Conservation (phyloP, 495 filamentous ascomycete species). For the Bacidia rubella region DNA sequence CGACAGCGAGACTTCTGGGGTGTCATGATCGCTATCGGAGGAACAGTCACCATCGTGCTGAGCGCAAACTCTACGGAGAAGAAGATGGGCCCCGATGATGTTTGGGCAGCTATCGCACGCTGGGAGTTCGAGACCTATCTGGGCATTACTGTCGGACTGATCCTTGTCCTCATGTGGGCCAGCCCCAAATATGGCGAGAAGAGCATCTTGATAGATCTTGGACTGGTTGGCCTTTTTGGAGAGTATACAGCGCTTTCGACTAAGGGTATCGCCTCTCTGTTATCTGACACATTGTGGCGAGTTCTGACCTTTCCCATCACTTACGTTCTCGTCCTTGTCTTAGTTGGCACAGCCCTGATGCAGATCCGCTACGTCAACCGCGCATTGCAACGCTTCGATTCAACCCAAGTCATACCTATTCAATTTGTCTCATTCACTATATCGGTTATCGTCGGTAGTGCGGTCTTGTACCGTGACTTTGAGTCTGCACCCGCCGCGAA, state of each 20-base stretch:
- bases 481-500: conserved; percentile 57
- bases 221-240: conserved; percentile 58
- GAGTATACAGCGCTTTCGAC: conserved; percentile 93
- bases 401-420: conserved; percentile 90
- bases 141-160: conserved; percentile 57
- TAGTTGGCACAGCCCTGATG: conserved; percentile 75
- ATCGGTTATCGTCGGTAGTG: conserved; percentile 86
- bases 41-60: conserved; percentile 85
- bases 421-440: conserved; percentile 96
- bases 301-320: conserved; percentile 84
- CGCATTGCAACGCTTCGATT: conserved; percentile 86
- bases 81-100: conserved; percentile 79
- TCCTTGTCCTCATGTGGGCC: conserved; percentile 62
- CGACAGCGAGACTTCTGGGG: conserved; percentile 77
- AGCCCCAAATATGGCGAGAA: conserved; percentile 67
- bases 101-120: conserved; percentile 76
- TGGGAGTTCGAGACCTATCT: conserved; percentile 89
- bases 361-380: conserved; percentile 95
- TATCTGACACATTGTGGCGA: conserved; percentile 76
- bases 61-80: conserved; percentile 83
- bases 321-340: conserved; percentile 64
- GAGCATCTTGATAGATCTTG: conserved; percentile 86
- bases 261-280: conserved; percentile 87
- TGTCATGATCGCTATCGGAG: conserved; percentile 68
- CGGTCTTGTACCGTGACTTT: conserved; percentile 87